Evolutionary conservation across 176 grass and related monocot genomes (phyloP).

Genomic region (Themeda triandra): DNA sequence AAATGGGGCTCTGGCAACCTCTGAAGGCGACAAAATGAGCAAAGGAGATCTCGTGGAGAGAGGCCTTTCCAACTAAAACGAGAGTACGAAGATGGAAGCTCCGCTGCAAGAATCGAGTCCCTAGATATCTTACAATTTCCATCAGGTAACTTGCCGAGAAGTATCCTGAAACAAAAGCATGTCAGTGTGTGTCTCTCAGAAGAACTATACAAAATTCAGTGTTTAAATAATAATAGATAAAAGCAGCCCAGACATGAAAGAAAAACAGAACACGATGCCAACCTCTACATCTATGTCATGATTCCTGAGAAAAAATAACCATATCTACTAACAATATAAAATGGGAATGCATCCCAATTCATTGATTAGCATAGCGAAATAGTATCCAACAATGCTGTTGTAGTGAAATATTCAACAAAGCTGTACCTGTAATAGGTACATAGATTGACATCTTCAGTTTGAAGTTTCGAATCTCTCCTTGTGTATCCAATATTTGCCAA

Average conservation of each 20-base stretch:
- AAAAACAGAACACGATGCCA: neutral
- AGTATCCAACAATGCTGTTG: neutral
- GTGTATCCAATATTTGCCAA: slow-evolving; percentile 87
- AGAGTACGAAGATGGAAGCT: slow-evolving; percentile 68
- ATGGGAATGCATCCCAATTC: neutral
- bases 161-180: slow-evolving; percentile 59
- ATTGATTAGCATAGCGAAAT: neutral
- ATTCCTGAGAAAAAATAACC: neutral
- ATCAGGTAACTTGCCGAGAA: slow-evolving; percentile 76
- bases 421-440: slow-evolving; percentile 77
- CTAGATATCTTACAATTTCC: slow-evolving; percentile 79
- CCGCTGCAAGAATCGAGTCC: slow-evolving; percentile 70
- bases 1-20: slow-evolving; percentile 68
- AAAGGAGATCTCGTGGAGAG: slow-evolving; percentile 68
- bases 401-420: slow-evolving; percentile 28
- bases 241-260: neutral
- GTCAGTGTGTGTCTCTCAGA: slow-evolving; percentile 3
- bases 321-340: slow-evolving; percentile 1
- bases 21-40: slow-evolving; percentile 74
- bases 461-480: slow-evolving; percentile 69
- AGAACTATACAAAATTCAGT: slow-evolving; percentile 21
- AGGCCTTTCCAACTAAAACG: slow-evolving; percentile 77
- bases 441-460: slow-evolving; percentile 65
- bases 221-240: slow-evolving; percentile 3
- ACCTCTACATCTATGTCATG: slow-evolving; percentile 19